Evolutionary conservation across 2,329 filamentous ascomycete species (phyloP).

Genomic region (Cyphellophora attinorum): DNA sequence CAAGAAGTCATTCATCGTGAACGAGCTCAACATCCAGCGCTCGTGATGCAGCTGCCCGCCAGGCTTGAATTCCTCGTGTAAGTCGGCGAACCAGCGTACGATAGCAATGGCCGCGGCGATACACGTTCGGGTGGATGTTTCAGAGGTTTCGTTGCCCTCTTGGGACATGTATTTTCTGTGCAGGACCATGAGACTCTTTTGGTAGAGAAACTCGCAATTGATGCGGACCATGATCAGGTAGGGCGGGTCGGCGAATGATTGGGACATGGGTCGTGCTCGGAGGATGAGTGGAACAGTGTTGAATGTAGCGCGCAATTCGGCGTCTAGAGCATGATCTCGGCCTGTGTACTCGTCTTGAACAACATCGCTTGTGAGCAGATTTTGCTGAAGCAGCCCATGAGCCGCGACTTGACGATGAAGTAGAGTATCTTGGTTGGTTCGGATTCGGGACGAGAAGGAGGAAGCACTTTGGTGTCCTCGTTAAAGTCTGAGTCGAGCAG

Average conservation of each 20-base stretch:
- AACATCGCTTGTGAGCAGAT: constrained; percentile 22
- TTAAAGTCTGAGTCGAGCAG: constrained; percentile 52
- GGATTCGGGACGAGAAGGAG: constrained; percentile 40
- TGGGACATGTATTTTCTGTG: constrained; percentile 41
- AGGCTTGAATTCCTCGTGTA: constrained; percentile 43
- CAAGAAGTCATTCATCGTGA: constrained; percentile 53
- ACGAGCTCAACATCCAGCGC: constrained; percentile 48
- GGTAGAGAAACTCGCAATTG: constrained; percentile 42
- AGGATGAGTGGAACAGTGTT: constrained; percentile 12
- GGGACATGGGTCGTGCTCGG: constrained; percentile 8
- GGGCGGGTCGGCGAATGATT: constrained; percentile 39
- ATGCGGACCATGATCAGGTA: constrained; percentile 43
- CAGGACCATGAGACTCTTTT: constrained; percentile 41
- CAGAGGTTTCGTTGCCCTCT: constrained; percentile 24
- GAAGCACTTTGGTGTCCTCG: constrained; percentile 40
- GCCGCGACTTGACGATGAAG: constrained; percentile 24
- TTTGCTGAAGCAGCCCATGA: constrained; percentile 20
- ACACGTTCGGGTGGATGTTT: constrained; percentile 36
- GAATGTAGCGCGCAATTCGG: constrained; percentile 13
- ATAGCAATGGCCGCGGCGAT: constrained; percentile 39
- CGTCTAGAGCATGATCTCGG: constrained; percentile 18
- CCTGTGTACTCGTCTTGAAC: constrained; percentile 12
- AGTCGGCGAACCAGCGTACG: constrained; percentile 38
- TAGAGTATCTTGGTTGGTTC: constrained; percentile 32
- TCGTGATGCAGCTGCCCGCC: constrained; percentile 44